Conservation (phyloP, 768 basidiomycete genomes). For the Mycena leptocephala region DNA sequence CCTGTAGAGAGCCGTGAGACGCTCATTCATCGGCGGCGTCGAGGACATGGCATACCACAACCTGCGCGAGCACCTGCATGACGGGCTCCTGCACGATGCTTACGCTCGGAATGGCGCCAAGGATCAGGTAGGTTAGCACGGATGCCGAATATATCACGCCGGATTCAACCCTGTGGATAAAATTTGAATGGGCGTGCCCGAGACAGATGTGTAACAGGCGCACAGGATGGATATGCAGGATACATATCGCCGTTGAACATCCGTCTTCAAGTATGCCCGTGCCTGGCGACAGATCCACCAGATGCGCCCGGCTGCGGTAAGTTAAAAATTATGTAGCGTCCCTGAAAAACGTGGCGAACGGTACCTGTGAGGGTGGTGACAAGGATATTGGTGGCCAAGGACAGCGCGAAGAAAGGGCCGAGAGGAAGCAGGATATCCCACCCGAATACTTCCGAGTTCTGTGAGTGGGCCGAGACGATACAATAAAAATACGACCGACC, state of each 20-base stretch:
- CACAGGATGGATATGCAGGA: conserved; percentile 50
- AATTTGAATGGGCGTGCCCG: background rate
- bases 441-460: conserved; percentile 24
- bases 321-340: too few relatives aligned
- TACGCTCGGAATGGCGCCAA: background rate
- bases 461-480: background rate
- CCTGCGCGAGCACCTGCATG: conserved; percentile 45
- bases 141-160: conserved; percentile 49
- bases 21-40: background rate
- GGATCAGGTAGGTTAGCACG: conserved; percentile 41
- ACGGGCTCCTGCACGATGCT: background rate
- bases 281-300: conserved; percentile 51
- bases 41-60: conserved; percentile 41
- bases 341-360: too few relatives aligned
- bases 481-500: conserved; percentile 31
- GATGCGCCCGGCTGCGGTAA: conserved; percentile 46
- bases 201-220: background rate
- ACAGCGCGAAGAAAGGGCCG: conserved; percentile 46
- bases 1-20: conserved; percentile 31
- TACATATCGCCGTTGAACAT: conserved; percentile 42
- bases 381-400: too few relatives aligned
- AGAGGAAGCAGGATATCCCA: conserved; percentile 45
- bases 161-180: conserved; percentile 48
- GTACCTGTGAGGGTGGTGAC: too few relatives aligned
- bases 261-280: conserved; percentile 42